Percentiles rank a stretch among this genome's conserved stretches.
Evolutionary conservation across 2,329 filamentous ascomycete species (phyloP).

Genomic region (Exophiala calicioides): DNA sequence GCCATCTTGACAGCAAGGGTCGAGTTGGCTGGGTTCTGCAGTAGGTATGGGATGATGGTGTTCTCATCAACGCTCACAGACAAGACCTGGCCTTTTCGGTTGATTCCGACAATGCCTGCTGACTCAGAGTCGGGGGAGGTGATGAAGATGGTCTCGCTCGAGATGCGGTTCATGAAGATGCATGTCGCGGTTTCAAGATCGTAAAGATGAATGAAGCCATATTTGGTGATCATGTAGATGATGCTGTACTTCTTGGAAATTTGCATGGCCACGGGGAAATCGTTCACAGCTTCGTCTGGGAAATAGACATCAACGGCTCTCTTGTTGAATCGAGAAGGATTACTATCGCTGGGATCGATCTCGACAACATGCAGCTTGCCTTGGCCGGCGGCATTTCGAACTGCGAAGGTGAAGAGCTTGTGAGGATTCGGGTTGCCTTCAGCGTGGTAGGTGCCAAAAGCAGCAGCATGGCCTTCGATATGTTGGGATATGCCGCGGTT

Average conservation of each 20-base stretch:
- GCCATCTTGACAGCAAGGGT: constrained; percentile 95
- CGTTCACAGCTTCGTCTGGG: constrained; percentile 89
- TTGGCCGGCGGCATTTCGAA: constrained; percentile 75
- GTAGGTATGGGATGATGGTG: constrained; percentile 88
- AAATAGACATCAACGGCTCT: constrained; percentile 98
- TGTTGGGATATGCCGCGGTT: constrained; percentile 96
- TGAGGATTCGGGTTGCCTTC: constrained; percentile 89
- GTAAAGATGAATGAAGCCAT: constrained; percentile 98
- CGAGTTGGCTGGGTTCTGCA: constrained; percentile 93
- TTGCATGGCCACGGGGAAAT: constrained; percentile 98
- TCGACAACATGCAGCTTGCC: constrained; percentile 98
- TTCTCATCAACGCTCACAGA: constrained; percentile 91
- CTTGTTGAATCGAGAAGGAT: constrained; percentile 88
- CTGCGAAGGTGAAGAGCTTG: constrained; percentile 95
- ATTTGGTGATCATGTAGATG: constrained; percentile 97
- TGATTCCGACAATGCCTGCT: constrained; percentile 88
- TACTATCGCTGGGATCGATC: constrained; percentile 87
- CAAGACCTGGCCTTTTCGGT: constrained; percentile 95
- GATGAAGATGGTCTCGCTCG: constrained; percentile 97
- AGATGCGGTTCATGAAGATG: constrained; percentile 99
- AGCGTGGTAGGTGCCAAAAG: constrained; percentile 84
- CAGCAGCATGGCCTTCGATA: constrained; percentile 94
- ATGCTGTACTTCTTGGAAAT: constrained; percentile 95
- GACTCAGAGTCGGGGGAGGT: constrained; percentile 82
- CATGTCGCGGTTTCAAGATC: constrained; percentile 93